Base-by-base conservation (phyloP, 2,329 filamentous ascomycete genomes). In the Botryosphaeria agaves region DNA sequence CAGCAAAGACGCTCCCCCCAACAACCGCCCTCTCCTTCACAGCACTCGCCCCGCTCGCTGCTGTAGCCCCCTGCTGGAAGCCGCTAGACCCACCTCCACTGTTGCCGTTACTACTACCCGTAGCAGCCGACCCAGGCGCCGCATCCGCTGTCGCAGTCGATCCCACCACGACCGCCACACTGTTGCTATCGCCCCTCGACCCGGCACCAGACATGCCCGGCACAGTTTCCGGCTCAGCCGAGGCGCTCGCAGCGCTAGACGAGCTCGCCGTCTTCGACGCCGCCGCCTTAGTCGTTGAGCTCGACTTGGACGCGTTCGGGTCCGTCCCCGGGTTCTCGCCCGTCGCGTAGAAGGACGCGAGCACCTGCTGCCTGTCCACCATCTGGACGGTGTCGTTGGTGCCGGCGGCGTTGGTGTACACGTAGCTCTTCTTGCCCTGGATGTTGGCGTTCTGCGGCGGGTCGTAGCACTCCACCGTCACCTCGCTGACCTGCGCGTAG, bases 391-490 rank as follows among this genome's bases (percentile, higher is more conserved):
- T 80, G 53, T 77, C 60, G 58, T 93, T 87, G 34, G 78, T 76
- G 33, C 66, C 80, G 1, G 55, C 53, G 14, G 51, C 44, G 45
- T 70, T 61, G 37, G 67, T 76, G 63, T 80, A 93, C 40, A 72
- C 69, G 65, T 95, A 98, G 15, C 76, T 75, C 38, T 64, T 65
- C 41, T 49, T 52, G 36, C 72, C 72, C 29, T 56, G 52, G 41
- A 62, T 67, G 39, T 71, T 69, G 32, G 64, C 70, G 53, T 73
- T 78, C 14, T 69, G 65, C 18, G 87, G 89, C 3, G 82, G 73
- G 41, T 85, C 67, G 63, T 80, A 95, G 73, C 89, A 98, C 41
- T 84, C 59, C 20, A 95, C 73, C n/a, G 62, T 66, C 35, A 98
- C 71, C 32, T 84, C 72, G 32, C 72, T 64, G 44, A 94, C 71